Base-by-base conservation (phyloP, 2,329 filamentous ascomycete species). In the Hortaea sp. region DNA sequence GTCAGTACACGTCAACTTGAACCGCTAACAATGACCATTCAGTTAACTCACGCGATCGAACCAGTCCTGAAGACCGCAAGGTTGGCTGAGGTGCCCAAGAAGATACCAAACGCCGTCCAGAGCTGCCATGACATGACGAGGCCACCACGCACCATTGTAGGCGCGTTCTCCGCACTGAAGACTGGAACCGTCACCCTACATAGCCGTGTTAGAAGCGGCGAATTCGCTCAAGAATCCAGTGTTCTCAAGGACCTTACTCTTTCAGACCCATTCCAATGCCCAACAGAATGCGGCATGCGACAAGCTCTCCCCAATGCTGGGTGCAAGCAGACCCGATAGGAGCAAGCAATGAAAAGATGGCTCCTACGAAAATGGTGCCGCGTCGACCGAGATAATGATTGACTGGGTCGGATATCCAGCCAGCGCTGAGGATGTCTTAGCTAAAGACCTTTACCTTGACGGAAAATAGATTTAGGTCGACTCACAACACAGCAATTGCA, bases 301-400 rank as follows among this genome's bases (percentile, higher is more conserved):
- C 11, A 31, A 72, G 61, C 49, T 69, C 53, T 9, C 58, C 51
- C 69, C 69, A 85, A 29, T 64, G 76, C 52, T 81, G 77, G 5
- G 72, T 71, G 10, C 78, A 55, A 0, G 73, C 84, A 44, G 76
- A 79, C 6, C 45, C 45, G 27, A 47, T 13, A 10, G 81, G 83
- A 50, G 88, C 77, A 59, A 84, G 73, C 29, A 86, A 68, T 58
- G 77, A 82, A 59, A 84, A 81, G 54, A 69, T 46, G 2, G 63
- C 65, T 6, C 61, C 58, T 45, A 69, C 32, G 46, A 69, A 67
- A 28, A 70, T 66, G 0, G 63, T 63, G 2, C 62, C 63, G 2
- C 66, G 60, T 13, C 67, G 59, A 12, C 61, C 61, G 13, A 61
- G 41, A 44, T 55, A 60, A 47, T 55, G 44, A 45, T 63, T 63